phyloP scores from a whole-genome alignment of 805 yeast species.

The Suhomyces vadensis region DNA sequence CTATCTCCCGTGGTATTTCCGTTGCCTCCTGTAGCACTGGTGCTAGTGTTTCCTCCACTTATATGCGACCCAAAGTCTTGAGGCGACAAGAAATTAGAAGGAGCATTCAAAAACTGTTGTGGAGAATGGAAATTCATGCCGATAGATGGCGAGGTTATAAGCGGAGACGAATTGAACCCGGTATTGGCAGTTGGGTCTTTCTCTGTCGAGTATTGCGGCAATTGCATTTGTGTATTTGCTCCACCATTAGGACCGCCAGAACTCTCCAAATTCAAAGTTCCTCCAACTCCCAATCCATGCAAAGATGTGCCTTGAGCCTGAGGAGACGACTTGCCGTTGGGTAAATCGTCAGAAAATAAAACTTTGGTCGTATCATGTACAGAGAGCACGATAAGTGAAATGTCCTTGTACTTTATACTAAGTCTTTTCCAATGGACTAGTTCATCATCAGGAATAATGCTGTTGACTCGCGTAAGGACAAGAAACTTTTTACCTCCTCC shows the following conservation, averaged over 20 bases:
- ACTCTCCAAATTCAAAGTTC: not conserved
- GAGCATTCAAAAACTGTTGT: conserved; percentile 35
- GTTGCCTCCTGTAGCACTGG: not conserved
- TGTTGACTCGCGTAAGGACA: conserved; percentile 68
- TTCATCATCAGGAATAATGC: conserved; percentile 80
- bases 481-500: conserved; percentile 58
- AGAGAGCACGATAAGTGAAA: conserved; percentile 68
- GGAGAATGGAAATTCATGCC: conserved; percentile 38
- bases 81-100: conserved; percentile 36
- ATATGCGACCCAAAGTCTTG: conserved; percentile 18
- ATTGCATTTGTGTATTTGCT: not conserved
- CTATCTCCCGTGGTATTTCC: not conserved
- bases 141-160: conserved; percentile 32
- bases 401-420: conserved; percentile 54
- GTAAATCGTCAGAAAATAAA: conserved; percentile 16
- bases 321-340: not conserved
- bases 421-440: conserved; percentile 75
- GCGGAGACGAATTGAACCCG: conserved; percentile 11
- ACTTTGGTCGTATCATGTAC: conserved; percentile 60
- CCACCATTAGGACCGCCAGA: not conserved
- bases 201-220: not conserved
- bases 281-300: not conserved
- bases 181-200: not conserved
- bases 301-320: not conserved
- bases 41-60: conserved; percentile 2